Percentiles rank a stretch among this genome's conserved stretches.
phyloP scores from a whole-genome alignment of 179 eudicot species.

The Corrigiola litoralis region DNA sequence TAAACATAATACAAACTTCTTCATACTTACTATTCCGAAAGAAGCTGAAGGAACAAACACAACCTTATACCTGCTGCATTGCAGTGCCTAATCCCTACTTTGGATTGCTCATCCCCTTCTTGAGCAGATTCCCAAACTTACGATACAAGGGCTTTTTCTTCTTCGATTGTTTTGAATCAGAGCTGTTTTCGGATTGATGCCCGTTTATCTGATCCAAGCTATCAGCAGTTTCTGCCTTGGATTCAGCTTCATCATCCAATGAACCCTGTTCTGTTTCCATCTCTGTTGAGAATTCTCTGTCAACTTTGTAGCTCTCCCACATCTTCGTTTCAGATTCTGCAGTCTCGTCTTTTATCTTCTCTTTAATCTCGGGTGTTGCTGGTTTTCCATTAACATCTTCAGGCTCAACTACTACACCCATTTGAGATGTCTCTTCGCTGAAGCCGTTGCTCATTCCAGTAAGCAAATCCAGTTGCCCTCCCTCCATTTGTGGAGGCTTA shows the following conservation, averaged over 20 bases:
- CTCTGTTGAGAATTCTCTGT: slow-evolving; percentile 59
- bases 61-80: slow-evolving; percentile 27
- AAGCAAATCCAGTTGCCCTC: slow-evolving; percentile 21
- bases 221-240: slow-evolving; percentile 55
- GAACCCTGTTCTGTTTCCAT: slow-evolving; percentile 63
- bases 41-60: slow-evolving; percentile 27
- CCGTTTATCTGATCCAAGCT: slow-evolving; percentile 47
- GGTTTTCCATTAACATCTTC: slow-evolving; percentile 34
- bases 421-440: slow-evolving; percentile 21
- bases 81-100: slow-evolving; percentile 34
- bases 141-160: slow-evolving; percentile 75
- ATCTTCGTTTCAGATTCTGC: slow-evolving; percentile 59
- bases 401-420: slow-evolving; percentile 8
- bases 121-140: slow-evolving; percentile 78
- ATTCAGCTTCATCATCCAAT: slow-evolving; percentile 60
- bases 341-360: slow-evolving; percentile 34
- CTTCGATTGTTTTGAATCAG: slow-evolving; percentile 57
- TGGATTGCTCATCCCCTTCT: slow-evolving; percentile 56
- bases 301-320: slow-evolving; percentile 92
- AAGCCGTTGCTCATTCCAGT: slow-evolving; percentile 18
- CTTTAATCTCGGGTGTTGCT: slow-evolving; percentile 28
- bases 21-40: slow-evolving; percentile 21
- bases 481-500: slow-evolving; percentile 32
- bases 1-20: slow-evolving; percentile 50
- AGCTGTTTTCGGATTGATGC: slow-evolving; percentile 38